These are phyloP conservation scores for Phalaenopsis aphrodite DNA, from an alignment of 106 monocot genomes.

Conservation along the genomic window DNA sequence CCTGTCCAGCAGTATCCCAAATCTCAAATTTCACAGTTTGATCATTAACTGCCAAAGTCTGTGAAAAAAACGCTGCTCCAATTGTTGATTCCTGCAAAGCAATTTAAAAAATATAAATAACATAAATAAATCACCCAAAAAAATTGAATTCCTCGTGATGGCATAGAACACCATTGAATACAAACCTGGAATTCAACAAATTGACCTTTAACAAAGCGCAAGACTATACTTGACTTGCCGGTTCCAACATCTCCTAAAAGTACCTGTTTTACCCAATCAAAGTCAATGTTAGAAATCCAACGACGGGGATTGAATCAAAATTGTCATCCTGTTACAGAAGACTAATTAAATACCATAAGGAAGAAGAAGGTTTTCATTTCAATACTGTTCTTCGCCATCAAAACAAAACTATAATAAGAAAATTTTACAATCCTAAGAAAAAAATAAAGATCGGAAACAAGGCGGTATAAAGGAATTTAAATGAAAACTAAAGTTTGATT, in stretches of 20 bases:
- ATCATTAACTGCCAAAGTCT: slow-evolving; percentile 58
- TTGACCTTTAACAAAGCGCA: slow-evolving; percentile 92
- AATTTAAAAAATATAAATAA: neutral
- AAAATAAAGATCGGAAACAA: neutral
- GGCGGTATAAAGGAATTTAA: neutral
- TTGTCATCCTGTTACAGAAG: neutral
- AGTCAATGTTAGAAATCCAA: neutral
- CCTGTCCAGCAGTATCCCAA: slow-evolving; percentile 97
- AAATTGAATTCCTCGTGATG: neutral
- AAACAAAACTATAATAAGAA: neutral
- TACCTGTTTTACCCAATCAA: slow-evolving; percentile 38
- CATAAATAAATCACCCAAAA: neutral
- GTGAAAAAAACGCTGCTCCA: slow-evolving; percentile 87
- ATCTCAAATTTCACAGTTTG: slow-evolving; percentile 90
- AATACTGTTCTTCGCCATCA: neutral
- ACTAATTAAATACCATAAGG: neutral
- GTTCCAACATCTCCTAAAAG: slow-evolving; percentile 90
- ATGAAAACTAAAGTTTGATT: neutral
- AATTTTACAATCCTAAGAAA: neutral
- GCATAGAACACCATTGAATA: too few relatives aligned
- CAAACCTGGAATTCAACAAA: slow-evolving; percentile 91
- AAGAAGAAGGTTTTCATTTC: neutral
- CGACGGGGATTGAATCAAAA: neutral
- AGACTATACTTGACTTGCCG: slow-evolving; percentile 83
- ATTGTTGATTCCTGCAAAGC: slow-evolving; percentile 77